Conservation (phyloP, 148 eudicot species). For the Rhododendron mucronatum region DNA sequence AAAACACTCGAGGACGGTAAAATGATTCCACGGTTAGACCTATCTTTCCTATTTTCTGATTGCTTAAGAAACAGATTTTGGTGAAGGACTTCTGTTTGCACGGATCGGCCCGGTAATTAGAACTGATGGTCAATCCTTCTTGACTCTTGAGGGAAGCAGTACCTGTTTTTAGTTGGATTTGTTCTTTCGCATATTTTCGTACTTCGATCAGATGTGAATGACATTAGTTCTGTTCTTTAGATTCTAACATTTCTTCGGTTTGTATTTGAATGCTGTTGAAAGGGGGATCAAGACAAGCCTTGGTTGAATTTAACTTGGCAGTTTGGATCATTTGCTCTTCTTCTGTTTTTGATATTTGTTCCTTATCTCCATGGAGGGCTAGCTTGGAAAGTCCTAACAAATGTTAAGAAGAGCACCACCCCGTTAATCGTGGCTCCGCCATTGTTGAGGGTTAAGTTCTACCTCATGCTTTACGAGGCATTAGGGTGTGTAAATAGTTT, state of each 20-base stretch:
- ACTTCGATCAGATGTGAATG: not conserved
- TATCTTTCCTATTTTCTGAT: not conserved
- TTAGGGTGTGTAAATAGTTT: no score
- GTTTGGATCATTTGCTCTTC: not conserved
- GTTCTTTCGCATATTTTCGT: not conserved
- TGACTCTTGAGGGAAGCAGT: not conserved
- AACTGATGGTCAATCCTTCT: not conserved
- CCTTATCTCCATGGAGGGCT: no score
- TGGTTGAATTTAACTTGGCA: not conserved
- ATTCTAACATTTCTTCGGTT: not conserved
- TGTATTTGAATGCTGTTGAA: not conserved
- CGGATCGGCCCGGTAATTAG: not conserved
- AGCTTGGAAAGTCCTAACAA: no score
- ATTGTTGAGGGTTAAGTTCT: no score
- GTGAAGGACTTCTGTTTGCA: not conserved
- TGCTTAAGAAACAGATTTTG: not conserved
- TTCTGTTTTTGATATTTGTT: not conserved
- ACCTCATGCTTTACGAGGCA: no score
- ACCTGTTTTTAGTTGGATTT: not conserved
- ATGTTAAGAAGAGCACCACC: no score
- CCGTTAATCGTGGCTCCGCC: no score
- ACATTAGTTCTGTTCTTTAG: not conserved
- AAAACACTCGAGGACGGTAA: slow-evolving; percentile 64
- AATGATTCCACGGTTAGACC: slow-evolving; percentile 28
- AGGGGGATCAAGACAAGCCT: not conserved